phyloP scores from a whole-genome alignment of 2,329 filamentous ascomycete genomes.

The Trichoderma atrobrunneum region DNA sequence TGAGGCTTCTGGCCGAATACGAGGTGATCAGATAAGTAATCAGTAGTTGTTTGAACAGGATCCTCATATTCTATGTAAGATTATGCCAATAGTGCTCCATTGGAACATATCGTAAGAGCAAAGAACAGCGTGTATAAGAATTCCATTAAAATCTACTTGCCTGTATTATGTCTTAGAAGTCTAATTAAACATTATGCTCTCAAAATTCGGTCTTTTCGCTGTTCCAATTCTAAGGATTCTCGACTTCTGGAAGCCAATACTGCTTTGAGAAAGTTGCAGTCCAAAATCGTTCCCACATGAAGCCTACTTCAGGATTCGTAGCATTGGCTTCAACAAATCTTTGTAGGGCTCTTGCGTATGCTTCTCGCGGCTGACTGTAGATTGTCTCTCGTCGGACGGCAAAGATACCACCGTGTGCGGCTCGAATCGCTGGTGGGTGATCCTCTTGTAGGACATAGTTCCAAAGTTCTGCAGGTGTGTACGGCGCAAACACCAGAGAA shows the following conservation, averaged over 20 bases:
- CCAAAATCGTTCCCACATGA: slow-evolving; percentile 18
- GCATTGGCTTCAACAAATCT: slow-evolving; percentile 5
- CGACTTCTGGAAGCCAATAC: neutral
- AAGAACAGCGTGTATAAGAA: neutral
- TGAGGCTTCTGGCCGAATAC: neutral
- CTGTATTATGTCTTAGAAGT: neutral
- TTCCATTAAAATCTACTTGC: neutral
- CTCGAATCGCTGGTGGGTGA: slow-evolving; percentile 2
- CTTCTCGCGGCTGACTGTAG: neutral
- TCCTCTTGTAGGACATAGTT: neutral
- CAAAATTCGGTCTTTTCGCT: neutral
- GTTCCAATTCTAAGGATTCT: neutral
- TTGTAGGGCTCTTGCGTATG: slow-evolving; percentile 1
- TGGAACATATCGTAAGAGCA: neutral
- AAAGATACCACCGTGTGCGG: slow-evolving; percentile 10
- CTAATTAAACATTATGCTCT: neutral
- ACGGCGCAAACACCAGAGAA: neutral
- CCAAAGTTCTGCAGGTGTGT: slow-evolving; percentile 12
- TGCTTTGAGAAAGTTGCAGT: slow-evolving; percentile 1
- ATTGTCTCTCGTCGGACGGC: slow-evolving; percentile 16
- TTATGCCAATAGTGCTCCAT: neutral
- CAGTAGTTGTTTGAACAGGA: no score
- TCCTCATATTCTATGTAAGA: neutral
- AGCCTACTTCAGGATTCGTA: slow-evolving; percentile 13
- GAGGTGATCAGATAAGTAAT: no score